Evolutionary conservation across 2,329 filamentous ascomycete species (phyloP).

Genomic region (Phoma sp.): DNA sequence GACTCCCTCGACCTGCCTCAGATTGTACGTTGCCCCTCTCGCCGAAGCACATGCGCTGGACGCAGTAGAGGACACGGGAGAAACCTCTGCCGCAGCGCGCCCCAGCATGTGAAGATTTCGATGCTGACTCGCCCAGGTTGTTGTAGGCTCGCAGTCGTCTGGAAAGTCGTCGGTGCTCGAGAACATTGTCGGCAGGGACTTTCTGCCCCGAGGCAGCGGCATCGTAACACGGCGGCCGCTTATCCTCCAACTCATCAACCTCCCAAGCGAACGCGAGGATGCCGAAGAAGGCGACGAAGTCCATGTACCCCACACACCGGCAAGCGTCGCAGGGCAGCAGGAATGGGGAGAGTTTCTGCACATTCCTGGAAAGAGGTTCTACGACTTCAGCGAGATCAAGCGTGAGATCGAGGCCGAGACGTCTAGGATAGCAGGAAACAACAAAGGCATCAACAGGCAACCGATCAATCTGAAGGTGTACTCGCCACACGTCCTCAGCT

Average conservation of each 20-base stretch:
- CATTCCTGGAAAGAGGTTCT: constrained; percentile 85
- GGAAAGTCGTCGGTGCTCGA: constrained; percentile 98
- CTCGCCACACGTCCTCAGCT: constrained; percentile 92
- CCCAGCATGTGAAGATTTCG: constrained; percentile 3
- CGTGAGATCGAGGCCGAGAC: constrained; percentile 98
- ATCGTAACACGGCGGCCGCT: constrained; percentile 94
- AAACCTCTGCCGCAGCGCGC: constrained; percentile 13
- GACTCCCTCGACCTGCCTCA: constrained; percentile 97
- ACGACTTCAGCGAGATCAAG: constrained; percentile 91
- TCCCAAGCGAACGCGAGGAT: constrained; percentile 76
- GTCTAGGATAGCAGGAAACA: constrained; percentile 89
- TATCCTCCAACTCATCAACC: constrained; percentile 97
- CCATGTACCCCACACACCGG: constrained; percentile 76
- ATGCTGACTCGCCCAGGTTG: constrained; percentile 69
- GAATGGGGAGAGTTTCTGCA: constrained; percentile 98
- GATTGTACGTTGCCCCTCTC: constrained; percentile 79
- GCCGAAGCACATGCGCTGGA: constrained; percentile 13
- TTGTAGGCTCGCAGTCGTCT: constrained; percentile 97
- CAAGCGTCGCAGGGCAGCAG: constrained; percentile 70
- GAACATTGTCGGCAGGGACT: constrained; percentile 98
- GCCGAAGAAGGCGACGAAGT: constrained; percentile 69
- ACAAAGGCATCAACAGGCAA: constrained; percentile 97
- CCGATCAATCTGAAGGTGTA: constrained; percentile 99
- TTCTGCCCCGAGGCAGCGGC: constrained; percentile 92
- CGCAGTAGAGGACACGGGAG: constrained; percentile 14